A percentile compares a stretch with the other conserved stretches of the same genome.
Evolutionary conservation across 495 filamentous ascomycete genomes (phyloP).

Genomic region (Penicillium pancosmium): DNA sequence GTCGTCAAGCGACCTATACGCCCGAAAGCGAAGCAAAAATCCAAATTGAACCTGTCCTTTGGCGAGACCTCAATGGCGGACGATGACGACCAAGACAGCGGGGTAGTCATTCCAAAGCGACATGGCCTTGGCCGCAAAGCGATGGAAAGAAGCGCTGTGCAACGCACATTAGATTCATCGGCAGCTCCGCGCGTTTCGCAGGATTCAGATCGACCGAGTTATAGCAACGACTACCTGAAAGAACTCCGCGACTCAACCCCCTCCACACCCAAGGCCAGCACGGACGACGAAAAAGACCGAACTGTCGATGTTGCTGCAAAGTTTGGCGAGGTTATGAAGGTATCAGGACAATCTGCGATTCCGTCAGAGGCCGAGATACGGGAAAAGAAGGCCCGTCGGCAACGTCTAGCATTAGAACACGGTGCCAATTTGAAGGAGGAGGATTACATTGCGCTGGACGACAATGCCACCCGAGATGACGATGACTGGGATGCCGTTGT

Average conservation of each 20-base stretch:
- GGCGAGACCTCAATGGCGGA: constrained; percentile 60
- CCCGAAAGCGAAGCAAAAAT: constrained; percentile 64
- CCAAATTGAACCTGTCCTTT: constrained; percentile 74
- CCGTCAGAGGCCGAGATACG: constrained; percentile 86
- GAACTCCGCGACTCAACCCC: constrained; percentile 84
- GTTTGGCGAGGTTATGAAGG: constrained; percentile 55
- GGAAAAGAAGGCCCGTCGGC: constrained; percentile 88
- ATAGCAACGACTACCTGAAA: constrained; percentile 83
- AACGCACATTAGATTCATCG: constrained; percentile 49
- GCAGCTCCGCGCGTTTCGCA: constrained; percentile 52
- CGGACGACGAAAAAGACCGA: constrained; percentile 53
- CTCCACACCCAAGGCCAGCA: constrained; percentile 66
- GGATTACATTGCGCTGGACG: constrained; percentile 79
- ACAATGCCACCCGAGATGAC: constrained; percentile 42
- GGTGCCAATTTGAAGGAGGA: constrained; percentile 69
- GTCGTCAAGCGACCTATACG: constrained; percentile 44
- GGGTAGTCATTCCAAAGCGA: constrained; percentile 70
- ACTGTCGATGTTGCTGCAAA: constrained; percentile 70
- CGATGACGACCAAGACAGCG: constrained; percentile 56
- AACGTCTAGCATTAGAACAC: constrained; percentile 74
- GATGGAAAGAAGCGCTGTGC: constrained; percentile 70
- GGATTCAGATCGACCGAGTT: constrained; percentile 75
- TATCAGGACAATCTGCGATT: constrained; percentile 52
- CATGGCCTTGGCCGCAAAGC: constrained; percentile 67
- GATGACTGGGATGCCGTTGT: constrained; percentile 48